Conservation (phyloP, 192 early-diverging fungal species). For the Diversispora eburnea region DNA sequence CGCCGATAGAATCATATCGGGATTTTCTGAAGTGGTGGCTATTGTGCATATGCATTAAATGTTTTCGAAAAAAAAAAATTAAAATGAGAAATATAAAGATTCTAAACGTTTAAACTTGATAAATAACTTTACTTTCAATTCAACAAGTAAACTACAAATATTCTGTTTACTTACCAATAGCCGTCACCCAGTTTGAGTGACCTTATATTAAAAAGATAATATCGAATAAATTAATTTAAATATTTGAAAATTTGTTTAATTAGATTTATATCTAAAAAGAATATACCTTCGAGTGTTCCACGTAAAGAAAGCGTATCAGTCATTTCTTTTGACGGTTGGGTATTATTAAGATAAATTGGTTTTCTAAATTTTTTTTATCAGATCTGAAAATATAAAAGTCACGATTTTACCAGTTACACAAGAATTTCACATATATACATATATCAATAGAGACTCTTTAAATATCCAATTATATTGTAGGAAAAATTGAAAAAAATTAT, state of each 20-base stretch:
- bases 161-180: slow-evolving; percentile 50
- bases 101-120: background rate
- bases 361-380: too few relatives aligned
- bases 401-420: too few relatives aligned
- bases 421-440: too few relatives aligned
- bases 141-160: background rate
- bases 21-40: slow-evolving; percentile 93
- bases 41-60: background rate
- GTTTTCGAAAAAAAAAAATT: background rate
- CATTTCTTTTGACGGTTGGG: slow-evolving; percentile 15
- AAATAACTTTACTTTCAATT: background rate
- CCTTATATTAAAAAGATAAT: slow-evolving; percentile 40
- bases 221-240: background rate
- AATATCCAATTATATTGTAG: too few relatives aligned
- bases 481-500: too few relatives aligned
- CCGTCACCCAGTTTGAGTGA: slow-evolving; percentile 89
- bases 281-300: slow-evolving; percentile 43
- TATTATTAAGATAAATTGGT: too few relatives aligned
- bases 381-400: too few relatives aligned
- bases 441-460: too few relatives aligned
- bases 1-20: slow-evolving; percentile 94
- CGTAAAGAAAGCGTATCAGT: slow-evolving; percentile 47
- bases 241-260: background rate
- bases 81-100: background rate
- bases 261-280: background rate